These are phyloP conservation scores for Mycothermus thermophilus DNA, from an alignment of 495 filamentous ascomycete species.

Conservation along the genomic window DNA sequence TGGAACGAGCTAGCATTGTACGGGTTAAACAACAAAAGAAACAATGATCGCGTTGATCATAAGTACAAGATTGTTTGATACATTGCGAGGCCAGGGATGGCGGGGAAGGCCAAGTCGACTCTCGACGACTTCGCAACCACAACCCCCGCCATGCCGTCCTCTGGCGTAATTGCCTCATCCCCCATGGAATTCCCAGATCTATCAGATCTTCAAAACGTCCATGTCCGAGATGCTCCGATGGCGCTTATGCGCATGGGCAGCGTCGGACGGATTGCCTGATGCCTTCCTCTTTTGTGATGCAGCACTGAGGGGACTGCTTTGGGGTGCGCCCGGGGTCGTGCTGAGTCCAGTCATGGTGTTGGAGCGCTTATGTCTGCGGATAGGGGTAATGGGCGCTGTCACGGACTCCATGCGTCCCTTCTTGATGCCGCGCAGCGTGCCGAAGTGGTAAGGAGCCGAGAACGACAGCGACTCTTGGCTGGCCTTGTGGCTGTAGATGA, in stretches of 20 bases:
- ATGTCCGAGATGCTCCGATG: conserved; percentile 36
- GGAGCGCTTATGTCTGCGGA: conserved; percentile 32
- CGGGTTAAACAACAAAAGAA: too few relatives aligned
- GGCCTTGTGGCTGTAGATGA: conserved; percentile 46
- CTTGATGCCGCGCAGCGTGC: conserved; percentile 41
- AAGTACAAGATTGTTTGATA: conserved; percentile 8
- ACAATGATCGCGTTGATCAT: not conserved
- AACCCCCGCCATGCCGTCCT: conserved; percentile 20
- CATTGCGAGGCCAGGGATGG: conserved; percentile 23
- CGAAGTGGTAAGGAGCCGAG: conserved; percentile 35
- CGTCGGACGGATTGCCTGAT: conserved; percentile 17
- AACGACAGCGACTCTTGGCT: conserved; percentile 41
- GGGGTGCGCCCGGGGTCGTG: conserved; percentile 16
- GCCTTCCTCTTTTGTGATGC: conserved; percentile 38
- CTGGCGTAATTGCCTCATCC: conserved; percentile 13
- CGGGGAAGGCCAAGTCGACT: conserved; percentile 2
- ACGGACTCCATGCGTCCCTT: conserved; percentile 39
- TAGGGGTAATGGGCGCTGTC: conserved; percentile 40
- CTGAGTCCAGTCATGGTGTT: conserved; percentile 8
- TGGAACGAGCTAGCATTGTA: conserved; percentile 1
- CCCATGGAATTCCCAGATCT: not conserved
- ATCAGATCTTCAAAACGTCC: conserved; percentile 14
- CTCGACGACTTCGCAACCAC: conserved; percentile 3
- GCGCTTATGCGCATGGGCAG: conserved; percentile 30
- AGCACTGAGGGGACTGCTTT: conserved; percentile 27